Base-by-base conservation (phyloP, 768 basidiomycete genomes). In the Daedaleopsis sinensis region DNA sequence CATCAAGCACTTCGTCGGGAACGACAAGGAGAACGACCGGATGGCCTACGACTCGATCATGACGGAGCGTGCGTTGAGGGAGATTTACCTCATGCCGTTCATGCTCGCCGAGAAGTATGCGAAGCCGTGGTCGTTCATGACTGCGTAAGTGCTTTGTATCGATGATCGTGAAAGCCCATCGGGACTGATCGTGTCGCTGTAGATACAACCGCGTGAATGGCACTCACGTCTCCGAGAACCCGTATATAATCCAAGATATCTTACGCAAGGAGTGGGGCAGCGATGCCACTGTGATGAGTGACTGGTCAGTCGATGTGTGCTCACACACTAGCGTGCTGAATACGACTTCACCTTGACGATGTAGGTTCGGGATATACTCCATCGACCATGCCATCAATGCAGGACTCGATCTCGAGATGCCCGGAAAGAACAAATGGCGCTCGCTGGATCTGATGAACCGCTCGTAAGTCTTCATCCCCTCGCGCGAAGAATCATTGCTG, bases 331-430 rank as follows among this genome's bases (percentile, higher is more conserved):
- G 13, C 35, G 23, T 43, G 24, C n/a, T 54, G 13, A 13, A 23
- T 11, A 19, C 27, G 19, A 47, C 19, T 24, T 24, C 47, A 24
- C 18, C 44, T 46, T 24, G 47, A 1, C 23, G n/a, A 39, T 51
- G 21, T 56, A 89, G 88, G 88, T 89, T 88, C 59, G 91, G 91
- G 1, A 74, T 82, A 2, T 92, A 92, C 75, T 83, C 85, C 55
- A 76, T 90, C 36, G 85, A 86, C 63, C 77, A 80, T 23, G 74
- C 79, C 24, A 76, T 90, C 62, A 92, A 91, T 60, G 89, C 90
- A n/a, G 90, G 90, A 2, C 77, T 92, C 23, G 88, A 92, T 68
- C 81, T 93, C 39, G 90, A 91, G 70, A 91, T 91, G 89, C 90
- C 89, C 0, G 90, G 91, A 1, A 75, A 76, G 15, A 87, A 87